Percentiles rank a stretch among this genome's conserved stretches.
Evolutionary conservation across 192 early-diverging fungal genomes (phyloP).

Genomic region (Pecoramyces ruminantium): DNA sequence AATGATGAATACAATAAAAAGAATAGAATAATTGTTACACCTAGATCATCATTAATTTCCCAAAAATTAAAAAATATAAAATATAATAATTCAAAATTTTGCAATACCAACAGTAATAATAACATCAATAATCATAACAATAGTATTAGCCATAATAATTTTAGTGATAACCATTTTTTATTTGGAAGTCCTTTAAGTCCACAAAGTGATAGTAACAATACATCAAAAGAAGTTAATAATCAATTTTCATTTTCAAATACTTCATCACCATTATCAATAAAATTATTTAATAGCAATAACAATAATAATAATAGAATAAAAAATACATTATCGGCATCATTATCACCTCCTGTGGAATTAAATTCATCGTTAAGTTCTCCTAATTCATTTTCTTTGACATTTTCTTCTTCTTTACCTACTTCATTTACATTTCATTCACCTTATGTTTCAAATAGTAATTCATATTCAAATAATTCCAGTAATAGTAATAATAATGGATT

Average conservation of each 20-base stretch:
- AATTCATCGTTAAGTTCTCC: background rate
- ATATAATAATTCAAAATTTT: background rate
- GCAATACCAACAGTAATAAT: background rate
- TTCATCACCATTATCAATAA: background rate
- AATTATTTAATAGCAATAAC: background rate
- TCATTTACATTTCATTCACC: background rate
- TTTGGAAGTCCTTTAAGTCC: background rate
- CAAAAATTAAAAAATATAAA: background rate
- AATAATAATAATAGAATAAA: background rate
- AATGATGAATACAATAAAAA: background rate
- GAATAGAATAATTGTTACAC: background rate
- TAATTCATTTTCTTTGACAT: background rate
- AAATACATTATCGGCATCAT: background rate
- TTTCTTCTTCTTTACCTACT: background rate
- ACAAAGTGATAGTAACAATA: background rate
- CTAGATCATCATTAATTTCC: background rate
- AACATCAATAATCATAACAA: background rate
- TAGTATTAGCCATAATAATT: background rate
- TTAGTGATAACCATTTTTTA: background rate
- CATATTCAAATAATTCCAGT: background rate
- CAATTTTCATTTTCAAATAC: background rate
- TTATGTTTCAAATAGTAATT: background rate
- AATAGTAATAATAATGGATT: background rate
- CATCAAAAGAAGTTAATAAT: background rate
- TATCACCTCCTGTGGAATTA: background rate